Percentiles rank a stretch among this genome's conserved stretches.
Conservation (phyloP, 345 rosid species). For the Salix brachista region DNA sequence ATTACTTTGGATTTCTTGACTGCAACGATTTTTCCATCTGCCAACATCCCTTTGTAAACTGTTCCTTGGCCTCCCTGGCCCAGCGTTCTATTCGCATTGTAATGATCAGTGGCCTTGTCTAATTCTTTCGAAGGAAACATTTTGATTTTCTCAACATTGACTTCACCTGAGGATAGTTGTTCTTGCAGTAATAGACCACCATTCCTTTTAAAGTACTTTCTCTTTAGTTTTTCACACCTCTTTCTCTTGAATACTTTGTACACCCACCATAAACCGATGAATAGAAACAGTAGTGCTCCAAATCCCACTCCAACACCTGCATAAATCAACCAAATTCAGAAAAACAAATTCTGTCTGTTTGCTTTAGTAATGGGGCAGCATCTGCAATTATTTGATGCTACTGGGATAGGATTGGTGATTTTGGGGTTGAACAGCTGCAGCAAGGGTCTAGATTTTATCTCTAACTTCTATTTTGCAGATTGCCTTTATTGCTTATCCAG, state of each 20-base stretch:
- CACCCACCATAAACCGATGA: neutral
- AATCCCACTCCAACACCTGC: neutral
- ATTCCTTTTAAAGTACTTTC: neutral
- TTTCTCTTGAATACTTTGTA: neutral
- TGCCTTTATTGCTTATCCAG: no score
- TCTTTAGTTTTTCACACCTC: neutral
- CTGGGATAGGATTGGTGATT: no score
- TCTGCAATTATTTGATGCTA: no score
- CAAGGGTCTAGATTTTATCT: no score
- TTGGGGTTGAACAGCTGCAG: no score
- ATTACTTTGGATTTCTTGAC: neutral
- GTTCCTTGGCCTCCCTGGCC: neutral
- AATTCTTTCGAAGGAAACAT: no score
- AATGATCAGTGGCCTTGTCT: neutral
- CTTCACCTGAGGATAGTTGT: neutral
- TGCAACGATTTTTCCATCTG: neutral
- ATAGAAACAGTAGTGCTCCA: neutral
- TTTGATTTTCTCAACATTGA: no score
- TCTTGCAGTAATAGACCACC: neutral
- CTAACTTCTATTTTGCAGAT: no score
- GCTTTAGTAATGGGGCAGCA: no score
- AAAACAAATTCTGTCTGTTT: no score
- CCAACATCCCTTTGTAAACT: no score
- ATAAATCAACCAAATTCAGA: neutral
- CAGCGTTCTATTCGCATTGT: neutral